A percentile compares a stretch with the other conserved stretches of the same genome.
phyloP scores from a whole-genome alignment of 345 rosid genomes.

The Gossypium arboreum region DNA sequence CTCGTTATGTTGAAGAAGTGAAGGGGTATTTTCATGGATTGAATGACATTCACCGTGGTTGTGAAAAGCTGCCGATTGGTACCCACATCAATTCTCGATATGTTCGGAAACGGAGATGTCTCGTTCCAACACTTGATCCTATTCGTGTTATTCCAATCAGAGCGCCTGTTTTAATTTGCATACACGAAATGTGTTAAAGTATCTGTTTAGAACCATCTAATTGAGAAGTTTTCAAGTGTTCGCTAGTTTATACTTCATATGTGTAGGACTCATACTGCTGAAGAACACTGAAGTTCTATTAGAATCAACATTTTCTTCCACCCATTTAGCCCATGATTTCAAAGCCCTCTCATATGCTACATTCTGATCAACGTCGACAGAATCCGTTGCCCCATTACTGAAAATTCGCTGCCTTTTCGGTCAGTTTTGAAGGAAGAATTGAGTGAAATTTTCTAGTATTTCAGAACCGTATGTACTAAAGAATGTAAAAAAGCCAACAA shows the following conservation, averaged over 20 bases:
- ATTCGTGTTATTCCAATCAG: slow-evolving; percentile 52
- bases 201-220: not conserved
- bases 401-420: slow-evolving; percentile 46
- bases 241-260: slow-evolving; percentile 41
- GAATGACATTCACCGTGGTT: slow-evolving; percentile 45
- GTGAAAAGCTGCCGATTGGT: slow-evolving; percentile 47
- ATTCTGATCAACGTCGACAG: slow-evolving; percentile 46
- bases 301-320: slow-evolving; percentile 57
- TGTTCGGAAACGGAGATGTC: slow-evolving; percentile 46
- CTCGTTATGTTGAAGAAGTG: slow-evolving; percentile 58
- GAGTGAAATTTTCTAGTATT: not conserved
- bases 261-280: slow-evolving; percentile 77
- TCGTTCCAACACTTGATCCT: slow-evolving; percentile 63
- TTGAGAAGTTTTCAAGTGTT: not conserved
- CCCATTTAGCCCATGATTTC: slow-evolving; percentile 69
- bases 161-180: slow-evolving; percentile 44
- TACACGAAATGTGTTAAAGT: not conserved
- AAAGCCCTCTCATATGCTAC: slow-evolving; percentile 48
- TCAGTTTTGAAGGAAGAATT: not conserved
- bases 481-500: not conserved
- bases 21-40: slow-evolving; percentile 36
- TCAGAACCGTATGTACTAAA: too few relatives aligned
- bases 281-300: slow-evolving; percentile 63
- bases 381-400: slow-evolving; percentile 43
- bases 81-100: slow-evolving; percentile 47